Evolutionary conservation across 371 early-diverging fungal species (phyloP), one percentile per base, ranked within the genome.

Genomic region (Phascolomyces articulosus): DNA sequence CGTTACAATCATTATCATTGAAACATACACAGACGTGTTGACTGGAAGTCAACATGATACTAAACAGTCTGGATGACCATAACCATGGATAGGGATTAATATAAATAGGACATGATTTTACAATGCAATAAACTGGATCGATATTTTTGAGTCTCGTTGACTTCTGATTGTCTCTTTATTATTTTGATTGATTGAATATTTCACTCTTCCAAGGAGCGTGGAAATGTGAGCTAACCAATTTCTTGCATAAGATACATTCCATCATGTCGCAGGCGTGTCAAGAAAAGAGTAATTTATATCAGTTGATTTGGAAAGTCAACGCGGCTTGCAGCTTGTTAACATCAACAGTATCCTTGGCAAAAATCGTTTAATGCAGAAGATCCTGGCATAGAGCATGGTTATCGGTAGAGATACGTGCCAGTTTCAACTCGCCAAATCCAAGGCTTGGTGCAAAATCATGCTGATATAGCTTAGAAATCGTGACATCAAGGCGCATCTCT

Each of bases 211-310:
- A 38, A n/a, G 13, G 58, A 58, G 20, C 34, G 58, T 10, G 58
- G 58, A 34, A 58, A 58, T 7, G 58, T 58, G 23, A 58, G 58
- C 20, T 34, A 61, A 44, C 38, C 64, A 58, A 62, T 66, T 71
- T 58, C 58, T 10, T 28, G 58, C 21, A n/a, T n/a, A n/a, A n/a
- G n/a, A n/a, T n/a, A n/a, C n/a, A n/a, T n/a, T n/a, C n/a, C n/a
- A n/a, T n/a, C n/a, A n/a, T n/a, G n/a, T n/a, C 58, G 58, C 4
- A 58, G 38, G 20, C 58, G 28, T 9, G 58, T 58, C 34, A 38
- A 20, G 40, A 34, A 58, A 40, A 58, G 13, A 8, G 49, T 49
- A 49, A 49, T 49, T 18, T 49, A 18, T 31, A 58, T 31, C 58
- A 28, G 28, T 58, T 9, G 20, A 58, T 58, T 23, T 58, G 40